phyloP scores from a whole-genome alignment of 176 grass and related monocot species.

The Cenchrus purpureus region DNA sequence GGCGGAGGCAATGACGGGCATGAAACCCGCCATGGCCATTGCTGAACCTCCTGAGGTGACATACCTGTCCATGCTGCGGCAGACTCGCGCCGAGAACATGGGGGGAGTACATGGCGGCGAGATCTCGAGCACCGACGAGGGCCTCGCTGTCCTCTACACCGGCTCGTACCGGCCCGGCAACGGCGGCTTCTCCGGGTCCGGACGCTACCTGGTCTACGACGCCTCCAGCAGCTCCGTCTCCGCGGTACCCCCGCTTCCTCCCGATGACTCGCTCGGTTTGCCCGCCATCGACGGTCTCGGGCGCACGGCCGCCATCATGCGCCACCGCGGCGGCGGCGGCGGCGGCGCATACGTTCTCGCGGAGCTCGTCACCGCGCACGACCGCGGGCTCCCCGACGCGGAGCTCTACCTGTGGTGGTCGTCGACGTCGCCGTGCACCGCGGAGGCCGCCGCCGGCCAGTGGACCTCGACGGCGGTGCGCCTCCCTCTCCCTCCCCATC shows the following conservation, averaged over 20 bases:
- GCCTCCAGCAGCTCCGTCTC: not conserved
- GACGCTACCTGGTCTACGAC: not conserved
- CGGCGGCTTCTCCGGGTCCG: not conserved
- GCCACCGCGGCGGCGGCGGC: too few species aligned
- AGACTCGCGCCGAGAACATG: too few species aligned
- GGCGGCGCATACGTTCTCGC: too few species aligned
- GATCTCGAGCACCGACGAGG: conserved; percentile 14
- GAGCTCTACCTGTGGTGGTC: too few species aligned
- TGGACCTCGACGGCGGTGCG: too few species aligned
- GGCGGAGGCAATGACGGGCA: not conserved
- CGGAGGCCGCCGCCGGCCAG: too few species aligned
- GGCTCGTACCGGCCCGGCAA: not conserved
- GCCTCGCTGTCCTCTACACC: not conserved
- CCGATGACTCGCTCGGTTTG: too few species aligned
- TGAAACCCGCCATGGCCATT: not conserved
- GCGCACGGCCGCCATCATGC: too few species aligned
- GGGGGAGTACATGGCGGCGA: rapidly evolving
- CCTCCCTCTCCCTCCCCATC: too few species aligned
- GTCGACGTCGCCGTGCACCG: too few species aligned
- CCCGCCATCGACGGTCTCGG: not conserved
- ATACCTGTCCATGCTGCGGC: not conserved
- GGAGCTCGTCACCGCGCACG: too few species aligned
- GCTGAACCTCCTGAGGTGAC: not conserved
- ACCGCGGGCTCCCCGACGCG: too few species aligned
- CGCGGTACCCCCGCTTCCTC: not conserved